phyloP scores from a whole-genome alignment of 441 rosid species.

The Euphorbia celastroides region DNA sequence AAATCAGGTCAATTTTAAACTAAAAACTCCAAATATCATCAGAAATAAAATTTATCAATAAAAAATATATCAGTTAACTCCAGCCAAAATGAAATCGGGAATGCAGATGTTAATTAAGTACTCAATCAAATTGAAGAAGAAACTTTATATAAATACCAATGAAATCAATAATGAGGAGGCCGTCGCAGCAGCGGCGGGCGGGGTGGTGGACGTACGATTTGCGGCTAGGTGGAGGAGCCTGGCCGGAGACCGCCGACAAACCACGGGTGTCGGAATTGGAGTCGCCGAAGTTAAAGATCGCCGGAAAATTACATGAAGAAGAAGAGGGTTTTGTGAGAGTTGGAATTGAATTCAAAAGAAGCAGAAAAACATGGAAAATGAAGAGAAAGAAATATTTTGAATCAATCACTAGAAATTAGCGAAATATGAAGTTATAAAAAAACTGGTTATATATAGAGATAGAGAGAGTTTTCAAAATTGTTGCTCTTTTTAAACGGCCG shows the following conservation, averaged over 20 bases:
- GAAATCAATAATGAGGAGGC: slow-evolving; percentile 37
- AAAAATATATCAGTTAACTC: too few relatives aligned
- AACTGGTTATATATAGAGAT: not conserved
- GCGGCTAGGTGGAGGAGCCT: slow-evolving; percentile 31
- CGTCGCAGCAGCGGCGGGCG: slow-evolving; percentile 35
- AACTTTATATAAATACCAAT: slow-evolving; percentile 26
- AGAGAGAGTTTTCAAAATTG: not conserved
- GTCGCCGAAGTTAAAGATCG: slow-evolving; percentile 44
- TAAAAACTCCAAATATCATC: too few relatives aligned
- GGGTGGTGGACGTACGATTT: slow-evolving; percentile 37
- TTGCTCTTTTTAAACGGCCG: not conserved
- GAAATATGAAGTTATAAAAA: not conserved
- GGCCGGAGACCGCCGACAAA: slow-evolving; percentile 31
- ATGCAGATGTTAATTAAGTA: not conserved
- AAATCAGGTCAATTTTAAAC: too few relatives aligned
- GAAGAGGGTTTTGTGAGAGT: too few relatives aligned
- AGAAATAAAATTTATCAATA: too few relatives aligned
- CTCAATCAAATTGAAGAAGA: not conserved
- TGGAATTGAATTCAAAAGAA: not conserved
- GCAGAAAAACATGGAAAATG: not conserved
- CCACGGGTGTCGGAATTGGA: slow-evolving; percentile 45
- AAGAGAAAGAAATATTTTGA: not conserved
- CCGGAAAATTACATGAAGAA: slow-evolving; percentile 26
- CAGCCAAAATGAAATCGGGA: not conserved
- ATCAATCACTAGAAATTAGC: not conserved